These are phyloP conservation scores for Bipolaris bicolor DNA, from an alignment of 2,329 filamentous ascomycete genomes.

Conservation along the genomic window DNA sequence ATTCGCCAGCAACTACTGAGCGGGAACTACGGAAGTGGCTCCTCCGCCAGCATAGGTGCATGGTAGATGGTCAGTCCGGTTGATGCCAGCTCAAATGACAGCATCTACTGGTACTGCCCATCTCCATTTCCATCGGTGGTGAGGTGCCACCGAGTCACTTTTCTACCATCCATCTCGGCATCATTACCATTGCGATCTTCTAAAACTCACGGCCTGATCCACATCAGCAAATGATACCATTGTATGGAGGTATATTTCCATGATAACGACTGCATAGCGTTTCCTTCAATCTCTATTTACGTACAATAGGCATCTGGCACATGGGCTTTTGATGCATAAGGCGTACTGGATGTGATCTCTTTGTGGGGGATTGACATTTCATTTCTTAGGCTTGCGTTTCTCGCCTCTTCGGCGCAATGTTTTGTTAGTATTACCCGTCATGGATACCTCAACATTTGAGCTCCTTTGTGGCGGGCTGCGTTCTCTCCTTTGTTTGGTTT, in stretches of 20 bases:
- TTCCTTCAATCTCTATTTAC: constrained; percentile 27
- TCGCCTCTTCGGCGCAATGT: constrained; percentile 25
- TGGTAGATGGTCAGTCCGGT: constrained; percentile 53
- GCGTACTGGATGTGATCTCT: constrained; percentile 17
- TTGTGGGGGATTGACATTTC: constrained; percentile 1
- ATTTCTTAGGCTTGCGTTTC: constrained; percentile 12
- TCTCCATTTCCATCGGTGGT: neutral
- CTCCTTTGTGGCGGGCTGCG: constrained; percentile 4
- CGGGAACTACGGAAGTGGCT: constrained; percentile 62
- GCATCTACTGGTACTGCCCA: neutral
- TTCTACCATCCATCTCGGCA: constrained; percentile 1
- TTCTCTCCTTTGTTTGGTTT: constrained; percentile 8
- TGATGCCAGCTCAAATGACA: neutral
- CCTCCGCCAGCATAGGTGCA: constrained; percentile 62
- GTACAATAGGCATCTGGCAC: constrained; percentile 34
- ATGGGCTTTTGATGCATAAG: constrained; percentile 19
- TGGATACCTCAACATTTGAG: neutral
- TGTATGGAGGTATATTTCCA: constrained; percentile 31
- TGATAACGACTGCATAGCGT: constrained; percentile 50
- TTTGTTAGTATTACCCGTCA: constrained; percentile 16
- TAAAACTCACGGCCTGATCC: constrained; percentile 17
- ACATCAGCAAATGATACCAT: constrained; percentile 18
- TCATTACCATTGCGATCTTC: constrained; percentile 7
- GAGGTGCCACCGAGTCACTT: neutral
- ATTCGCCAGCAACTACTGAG: constrained; percentile 58